phyloP scores from a whole-genome alignment of 129 eudicot species.

The Kitagawia praeruptora region DNA sequence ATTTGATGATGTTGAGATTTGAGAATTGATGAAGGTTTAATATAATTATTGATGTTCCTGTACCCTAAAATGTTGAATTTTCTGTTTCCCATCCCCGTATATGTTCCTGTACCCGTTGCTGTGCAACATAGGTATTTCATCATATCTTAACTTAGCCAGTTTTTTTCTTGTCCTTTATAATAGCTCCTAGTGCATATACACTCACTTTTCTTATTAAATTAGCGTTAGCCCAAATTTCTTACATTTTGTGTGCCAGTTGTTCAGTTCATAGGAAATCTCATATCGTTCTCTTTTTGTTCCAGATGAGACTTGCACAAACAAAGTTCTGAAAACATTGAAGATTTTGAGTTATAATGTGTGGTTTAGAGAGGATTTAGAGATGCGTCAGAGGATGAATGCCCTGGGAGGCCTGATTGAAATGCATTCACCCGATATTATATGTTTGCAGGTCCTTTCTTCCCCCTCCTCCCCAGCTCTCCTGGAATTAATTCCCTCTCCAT shows the following conservation, averaged over 20 bases:
- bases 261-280: neutral
- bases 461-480: neutral
- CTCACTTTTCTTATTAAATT: neutral
- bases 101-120: too few species aligned
- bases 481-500: neutral
- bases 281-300: neutral
- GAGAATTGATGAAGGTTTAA: too few species aligned
- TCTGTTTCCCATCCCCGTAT: too few species aligned
- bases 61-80: too few species aligned
- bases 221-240: neutral
- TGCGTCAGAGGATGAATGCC: conserved; percentile 70
- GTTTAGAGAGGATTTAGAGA: conserved; percentile 82
- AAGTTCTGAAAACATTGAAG: conserved; percentile 33
- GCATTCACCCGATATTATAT: conserved; percentile 74
- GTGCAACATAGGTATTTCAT: neutral
- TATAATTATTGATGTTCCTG: too few species aligned
- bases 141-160: neutral
- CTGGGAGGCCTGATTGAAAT: conserved; percentile 64
- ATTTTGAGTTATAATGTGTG: conserved; percentile 83
- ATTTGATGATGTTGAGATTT: too few species aligned
- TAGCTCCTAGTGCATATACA: neutral
- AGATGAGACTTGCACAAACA: conserved; percentile 22
- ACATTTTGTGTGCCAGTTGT: neutral
- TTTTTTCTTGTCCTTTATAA: neutral
- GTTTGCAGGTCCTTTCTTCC: conserved; percentile 58